Base-by-base conservation (phyloP, 2,329 filamentous ascomycete species). In the Colletotrichum costaricense region DNA sequence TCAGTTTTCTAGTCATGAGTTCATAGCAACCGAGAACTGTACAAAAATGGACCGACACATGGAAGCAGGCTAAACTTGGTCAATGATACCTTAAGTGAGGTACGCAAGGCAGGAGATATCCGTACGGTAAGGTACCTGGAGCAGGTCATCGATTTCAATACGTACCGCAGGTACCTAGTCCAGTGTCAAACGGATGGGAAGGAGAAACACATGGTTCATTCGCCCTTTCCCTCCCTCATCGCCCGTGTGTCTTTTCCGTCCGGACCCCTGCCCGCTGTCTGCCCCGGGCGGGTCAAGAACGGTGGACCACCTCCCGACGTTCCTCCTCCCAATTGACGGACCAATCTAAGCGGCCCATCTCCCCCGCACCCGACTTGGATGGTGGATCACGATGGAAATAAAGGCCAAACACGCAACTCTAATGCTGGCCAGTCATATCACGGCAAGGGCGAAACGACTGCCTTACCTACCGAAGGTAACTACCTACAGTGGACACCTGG, bases 341-440 rank as follows among this genome's bases (percentile, higher is more conserved):
- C 69, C 69, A 69, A 72, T 69, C 64, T 19, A 52, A 22, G 11
- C 65, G 33, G 54, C 28, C 30, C 38, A n/a, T 46, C 52, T 64
- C 24, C 59, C 66, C 66, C 66, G 60, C 70, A 65, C 42, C 22
- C 28, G 57, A 63, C 42, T n/a, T 14, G 30, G 24, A 58, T 22
- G 19, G 11, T 14, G 26, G 24, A 63, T 49, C 42, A 49, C 42
- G 49, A 55, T 62, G 69, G 28, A 35, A 68, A 52, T 52, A 72
- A 57, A 52, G 52, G 14, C 49, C 38, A 54, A 52, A 62, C 42
- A 62, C 46, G 19, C 56, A 55, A 14, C 54, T 28, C 12, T 28
- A 19, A 56, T 26, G 54, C 9, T 26, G n/a, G 26, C 42, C 42
- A 56, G 54, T 56, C 11, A 16, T 7, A 56, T 28, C 22, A 11